Evolutionary conservation across 2,329 filamentous ascomycete genomes (phyloP).

Genomic region (Phaeophleospora eucalypticola): DNA sequence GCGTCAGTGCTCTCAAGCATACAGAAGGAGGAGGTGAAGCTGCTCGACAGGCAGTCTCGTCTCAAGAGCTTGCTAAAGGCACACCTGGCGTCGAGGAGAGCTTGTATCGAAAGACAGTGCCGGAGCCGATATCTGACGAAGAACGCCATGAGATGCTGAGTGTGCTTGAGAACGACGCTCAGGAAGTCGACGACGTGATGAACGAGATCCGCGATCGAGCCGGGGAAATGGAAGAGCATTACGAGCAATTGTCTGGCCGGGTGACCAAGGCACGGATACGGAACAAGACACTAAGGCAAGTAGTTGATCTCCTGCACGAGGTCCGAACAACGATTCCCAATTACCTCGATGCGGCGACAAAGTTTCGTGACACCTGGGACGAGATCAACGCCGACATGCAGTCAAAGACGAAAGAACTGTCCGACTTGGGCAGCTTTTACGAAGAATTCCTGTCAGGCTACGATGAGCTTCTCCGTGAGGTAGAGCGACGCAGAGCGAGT

Average conservation of each 20-base stretch:
- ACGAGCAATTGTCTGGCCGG: slow-evolving; percentile 60
- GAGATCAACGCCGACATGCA: slow-evolving; percentile 68
- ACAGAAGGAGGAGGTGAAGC: slow-evolving; percentile 62
- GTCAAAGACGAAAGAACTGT: slow-evolving; percentile 69
- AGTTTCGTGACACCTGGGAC: slow-evolving; percentile 65
- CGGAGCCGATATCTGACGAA: slow-evolving; percentile 64
- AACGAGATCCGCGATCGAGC: slow-evolving; percentile 69
- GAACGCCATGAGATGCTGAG: slow-evolving; percentile 79
- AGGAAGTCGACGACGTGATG: slow-evolving; percentile 60
- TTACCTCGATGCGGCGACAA: slow-evolving; percentile 61
- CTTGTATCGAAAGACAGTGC: slow-evolving; percentile 51
- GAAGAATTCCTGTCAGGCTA: slow-evolving; percentile 83
- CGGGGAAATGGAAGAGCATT: slow-evolving; percentile 70
- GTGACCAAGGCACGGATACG: slow-evolving; percentile 54
- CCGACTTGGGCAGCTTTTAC: slow-evolving; percentile 75
- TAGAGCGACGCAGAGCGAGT: slow-evolving; percentile 67
- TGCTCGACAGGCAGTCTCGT: slow-evolving; percentile 37
- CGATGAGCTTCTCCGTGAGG: slow-evolving; percentile 77
- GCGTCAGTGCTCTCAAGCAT: slow-evolving; percentile 83
- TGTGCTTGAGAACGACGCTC: slow-evolving; percentile 68
- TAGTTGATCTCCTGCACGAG: slow-evolving; percentile 63
- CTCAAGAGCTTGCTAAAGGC: slow-evolving; percentile 30
- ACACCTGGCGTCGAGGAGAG: slow-evolving; percentile 51
- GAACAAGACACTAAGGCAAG: slow-evolving; percentile 57
- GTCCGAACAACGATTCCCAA: slow-evolving; percentile 62